Conservation (phyloP, 2,329 filamentous ascomycete genomes). For the Xylaria sp. region DNA sequence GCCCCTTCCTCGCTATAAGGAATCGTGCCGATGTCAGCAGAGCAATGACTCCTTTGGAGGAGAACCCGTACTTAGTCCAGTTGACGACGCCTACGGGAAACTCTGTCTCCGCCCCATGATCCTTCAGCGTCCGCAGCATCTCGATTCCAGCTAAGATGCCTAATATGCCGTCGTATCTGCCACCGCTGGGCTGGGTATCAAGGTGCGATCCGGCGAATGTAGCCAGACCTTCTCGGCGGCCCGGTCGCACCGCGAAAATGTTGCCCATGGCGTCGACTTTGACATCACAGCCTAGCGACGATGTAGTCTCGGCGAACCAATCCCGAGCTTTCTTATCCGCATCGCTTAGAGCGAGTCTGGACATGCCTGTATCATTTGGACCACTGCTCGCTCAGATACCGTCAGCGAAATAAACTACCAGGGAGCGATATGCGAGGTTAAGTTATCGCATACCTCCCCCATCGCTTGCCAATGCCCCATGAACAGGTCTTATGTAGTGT, state of each 20-base stretch:
- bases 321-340: conserved; percentile 76
- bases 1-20: conserved; percentile 74
- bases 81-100: conserved; percentile 80
- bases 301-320: conserved; percentile 77
- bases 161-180: conserved; percentile 80
- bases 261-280: conserved; percentile 83
- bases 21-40: not conserved
- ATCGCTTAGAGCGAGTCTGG: conserved; percentile 76
- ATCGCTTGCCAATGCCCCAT: conserved; percentile 73
- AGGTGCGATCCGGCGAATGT: conserved; percentile 78
- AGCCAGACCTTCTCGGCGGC: conserved; percentile 66
- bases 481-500: conserved; percentile 73
- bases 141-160: conserved; percentile 80
- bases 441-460: conserved; percentile 66
- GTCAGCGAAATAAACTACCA: conserved; percentile 18
- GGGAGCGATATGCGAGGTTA: not conserved
- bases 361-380: conserved; percentile 78
- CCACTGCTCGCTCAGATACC: conserved; percentile 49
- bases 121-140: conserved; percentile 74
- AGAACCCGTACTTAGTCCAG: conserved; percentile 70
- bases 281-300: conserved; percentile 72
- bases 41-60: not conserved
- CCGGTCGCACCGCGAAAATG: conserved; percentile 78
- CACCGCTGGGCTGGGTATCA: conserved; percentile 72
- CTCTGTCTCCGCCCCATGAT: conserved; percentile 74